These are phyloP conservation scores for Mycena belliarum DNA, from an alignment of 768 basidiomycete genomes.

Conservation along the genomic window DNA sequence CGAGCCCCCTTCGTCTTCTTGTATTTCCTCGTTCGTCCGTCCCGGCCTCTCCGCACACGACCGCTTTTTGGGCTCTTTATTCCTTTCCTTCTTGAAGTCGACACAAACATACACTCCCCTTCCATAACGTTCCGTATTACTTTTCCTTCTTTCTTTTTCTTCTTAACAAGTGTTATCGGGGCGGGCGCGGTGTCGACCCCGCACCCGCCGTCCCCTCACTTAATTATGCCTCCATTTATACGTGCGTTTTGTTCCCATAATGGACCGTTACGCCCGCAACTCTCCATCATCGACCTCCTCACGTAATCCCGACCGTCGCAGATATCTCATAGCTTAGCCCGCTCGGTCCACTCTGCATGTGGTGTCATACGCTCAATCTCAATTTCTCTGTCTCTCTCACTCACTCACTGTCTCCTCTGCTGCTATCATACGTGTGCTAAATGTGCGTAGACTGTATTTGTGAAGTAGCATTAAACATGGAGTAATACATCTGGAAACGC, in stretches of 20 bases:
- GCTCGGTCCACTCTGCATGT: slow-evolving; percentile 3
- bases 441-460: slow-evolving; percentile 13
- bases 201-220: slow-evolving; percentile 21
- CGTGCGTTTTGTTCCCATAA: slow-evolving; percentile 12
- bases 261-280: slow-evolving; percentile 5
- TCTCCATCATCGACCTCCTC: neutral
- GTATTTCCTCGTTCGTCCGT: slow-evolving; percentile 10
- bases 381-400: slow-evolving; percentile 6
- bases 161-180: slow-evolving; percentile 18
- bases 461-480: slow-evolving; percentile 4
- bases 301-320: slow-evolving; percentile 12
- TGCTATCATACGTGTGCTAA: slow-evolving; percentile 11
- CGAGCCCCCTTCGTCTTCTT: slow-evolving; percentile 17
- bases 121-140: neutral
- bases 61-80: slow-evolving; percentile 19
- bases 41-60: slow-evolving; percentile 5
- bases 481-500: slow-evolving; percentile 18
- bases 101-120: neutral
- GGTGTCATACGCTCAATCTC: slow-evolving; percentile 15
- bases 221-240: slow-evolving; percentile 24
- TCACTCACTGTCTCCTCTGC: neutral
- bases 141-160: slow-evolving; percentile 2
- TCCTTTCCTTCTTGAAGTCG: slow-evolving; percentile 11
- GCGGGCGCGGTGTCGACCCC: slow-evolving; percentile 9
- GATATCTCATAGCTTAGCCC: slow-evolving; percentile 17